Evolutionary conservation across 495 filamentous ascomycete species (phyloP), one percentile per base, ranked within the genome.

Genomic region (Penicillium turbatum): DNA sequence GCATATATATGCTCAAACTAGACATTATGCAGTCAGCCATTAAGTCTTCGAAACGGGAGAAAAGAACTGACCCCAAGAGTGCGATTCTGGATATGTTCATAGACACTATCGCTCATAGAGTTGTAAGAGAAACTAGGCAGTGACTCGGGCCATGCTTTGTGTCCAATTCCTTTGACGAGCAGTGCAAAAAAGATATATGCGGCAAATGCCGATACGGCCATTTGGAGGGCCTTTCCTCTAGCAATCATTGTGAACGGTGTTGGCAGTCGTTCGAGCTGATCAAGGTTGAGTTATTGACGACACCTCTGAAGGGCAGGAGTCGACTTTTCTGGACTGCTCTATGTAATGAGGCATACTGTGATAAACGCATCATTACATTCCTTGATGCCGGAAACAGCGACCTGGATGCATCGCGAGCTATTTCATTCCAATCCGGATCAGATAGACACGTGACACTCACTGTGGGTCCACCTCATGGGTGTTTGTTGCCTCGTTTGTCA

Each of bases 1-100:
- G 83, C 82, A 56, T 83, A 80, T 26, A 87, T 51, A 37, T 70
- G 63, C 30, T 68, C 44, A 47, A 70, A 70, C 67, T 70, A 32
- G 32, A 15, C 68, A 29, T 11, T 15, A 11, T 6, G 0, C 8
- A 39, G 15, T 48, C 4, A 38, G 10, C 35, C 47, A 35, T 24
- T 5, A 37, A 12, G 3, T 37, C 43, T 13, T 15, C 7, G 0
- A 46, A 9, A 29, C 0, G 36, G 10, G 17, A 26, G 7, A 12
- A 0, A 12, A 12, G 26, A 19, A 46, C 65, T 26, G 30, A 70
- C 65, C 30, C 67, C 65, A 8, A 68, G 47, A 3, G 67, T 68
- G 32, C 61, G 48, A 47, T 70, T 70, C 11, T 51, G 51, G 13
- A 66, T 66, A 13, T 61, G 61, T 11, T 62, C 57, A 16, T 63